Base-by-base conservation (phyloP, 257 asterid species). In the Solanum chmielewskii region DNA sequence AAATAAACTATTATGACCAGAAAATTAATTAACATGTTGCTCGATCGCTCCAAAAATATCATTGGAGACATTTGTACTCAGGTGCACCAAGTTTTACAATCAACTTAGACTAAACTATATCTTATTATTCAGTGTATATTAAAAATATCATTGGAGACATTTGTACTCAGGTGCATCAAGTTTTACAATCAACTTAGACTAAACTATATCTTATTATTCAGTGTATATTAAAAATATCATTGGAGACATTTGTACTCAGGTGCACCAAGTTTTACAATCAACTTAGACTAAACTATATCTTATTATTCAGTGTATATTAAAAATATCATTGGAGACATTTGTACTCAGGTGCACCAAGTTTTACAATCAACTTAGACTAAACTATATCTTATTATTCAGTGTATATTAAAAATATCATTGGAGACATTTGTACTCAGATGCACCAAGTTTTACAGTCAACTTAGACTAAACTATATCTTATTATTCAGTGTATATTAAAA, bases 1-100 rank as follows among this genome's bases (percentile, higher is more conserved):
- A 91, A 92, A 88, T 86, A 47, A 87, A 39, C 47, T 91, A 76
- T 85, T 45, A 90, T 68, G 81, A 90, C 60, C 88, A 88, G 86
- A 39, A 39, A 47, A 91, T 90, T 29, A 14, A 14, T 5, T 47
- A 12, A 7, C 0, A 49, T 4, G 3, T 5, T 49, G 9, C 21
- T 49, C 59, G 7, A 14, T 13, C 59, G 18, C 2, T 47, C 2
- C 20, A 47, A 47, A 47, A 47, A 47, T 47, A 47, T 49, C 59
- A 47, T 47, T 2, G 59, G 21, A 2, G 18, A 18, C 7, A 14
- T 47, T 33, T 33, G 5, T 33, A 33, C 35, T 33, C 7, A 37
- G 39, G 39, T 37, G 39, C 39, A 37, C 39, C 39, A 37, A 37
- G 7, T 62, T 62, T 62, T 62, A 31, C 16, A 4, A 59, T 5